Percentiles rank a stretch among this genome's conserved stretches.
These are phyloP conservation scores for Claviceps quebecensis DNA, from an alignment of 2,329 filamentous ascomycete genomes.

Conservation along the genomic window DNA sequence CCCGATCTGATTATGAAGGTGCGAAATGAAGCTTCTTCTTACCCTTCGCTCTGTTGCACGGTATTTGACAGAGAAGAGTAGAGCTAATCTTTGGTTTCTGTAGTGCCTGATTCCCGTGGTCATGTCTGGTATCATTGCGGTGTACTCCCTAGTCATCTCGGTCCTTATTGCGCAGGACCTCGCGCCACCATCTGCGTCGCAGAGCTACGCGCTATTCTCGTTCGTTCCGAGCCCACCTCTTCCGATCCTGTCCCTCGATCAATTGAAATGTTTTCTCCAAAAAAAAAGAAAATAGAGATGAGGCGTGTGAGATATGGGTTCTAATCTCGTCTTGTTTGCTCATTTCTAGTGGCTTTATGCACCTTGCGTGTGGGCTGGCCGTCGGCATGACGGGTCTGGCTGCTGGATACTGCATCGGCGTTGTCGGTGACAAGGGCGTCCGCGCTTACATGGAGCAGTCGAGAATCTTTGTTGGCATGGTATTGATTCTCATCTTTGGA, in stretches of 20 bases:
- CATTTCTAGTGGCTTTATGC: slow-evolving; percentile 64
- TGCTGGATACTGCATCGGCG: slow-evolving; percentile 89
- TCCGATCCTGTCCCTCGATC: not conserved
- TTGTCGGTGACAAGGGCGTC: slow-evolving; percentile 89
- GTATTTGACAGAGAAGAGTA: not conserved
- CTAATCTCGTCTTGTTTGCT: not conserved
- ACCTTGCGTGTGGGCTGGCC: slow-evolving; percentile 77
- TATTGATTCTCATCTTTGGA: slow-evolving; percentile 94
- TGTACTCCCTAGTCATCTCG: slow-evolving; percentile 92
- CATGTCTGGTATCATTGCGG: slow-evolving; percentile 98
- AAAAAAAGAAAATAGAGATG: not conserved
- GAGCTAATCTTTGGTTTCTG: not conserved
- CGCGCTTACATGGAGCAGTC: slow-evolving; percentile 94
- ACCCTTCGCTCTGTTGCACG: not conserved
- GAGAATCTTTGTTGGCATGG: slow-evolving; percentile 95
- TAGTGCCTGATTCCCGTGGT: slow-evolving; percentile 77
- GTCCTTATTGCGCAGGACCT: slow-evolving; percentile 92
- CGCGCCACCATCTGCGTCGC: slow-evolving; percentile 46
- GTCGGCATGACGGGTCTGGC: slow-evolving; percentile 88
- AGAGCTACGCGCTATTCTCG: slow-evolving; percentile 72
- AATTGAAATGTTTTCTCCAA: no score
- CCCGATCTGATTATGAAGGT: slow-evolving; percentile 89
- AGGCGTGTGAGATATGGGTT: not conserved
- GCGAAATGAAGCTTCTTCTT: slow-evolving; percentile 5
- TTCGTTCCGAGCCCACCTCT: slow-evolving; percentile 25